Base-by-base conservation (phyloP, 2,329 filamentous ascomycete species). In the Nectriaceae sp. region DNA sequence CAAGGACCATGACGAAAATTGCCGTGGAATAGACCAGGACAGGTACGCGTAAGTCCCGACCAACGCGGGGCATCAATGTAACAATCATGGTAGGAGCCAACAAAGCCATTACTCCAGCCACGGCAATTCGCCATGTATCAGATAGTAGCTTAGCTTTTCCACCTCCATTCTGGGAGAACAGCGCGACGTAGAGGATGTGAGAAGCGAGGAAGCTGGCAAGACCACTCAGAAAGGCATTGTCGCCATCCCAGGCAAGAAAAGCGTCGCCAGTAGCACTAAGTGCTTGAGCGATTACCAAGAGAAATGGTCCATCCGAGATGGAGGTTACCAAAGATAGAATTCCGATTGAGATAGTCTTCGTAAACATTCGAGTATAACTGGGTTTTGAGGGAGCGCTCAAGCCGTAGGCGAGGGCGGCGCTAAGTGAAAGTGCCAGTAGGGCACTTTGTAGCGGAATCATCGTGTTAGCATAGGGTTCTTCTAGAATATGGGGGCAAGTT, bases 241-340 rank as follows among this genome's bases (percentile, higher is more conserved):
- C 66, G 35, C 63, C 61, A 15, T 66, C 61, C 63, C 62, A 68
- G 2, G 69, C 64, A 4, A 71, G 63, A 47, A 70, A 69, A 3
- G 65, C 65, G 31, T 71, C 69, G n/a, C 69, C 69, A 4, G 63
- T 11, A 2, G 68, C 55, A 5, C 66, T 63, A 22, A 70, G 57
- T 0, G 56, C 63, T 11, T 69, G 60, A 1, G 67, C 68, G 0
- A 47, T 48, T 1, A 57, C 46, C 1, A 70, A 55, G 3, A 60
- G 59, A 16, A 37, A 41, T 1, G 61, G 54, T 1, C 52, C 52
- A 11, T 49, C 40, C n/a, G 48, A 47, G 1, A 55, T 35, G 15
- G 44, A 44, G 2, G 56, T 53, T 15, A 62, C 39, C 2, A 53
- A 36, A 3, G 65, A 59, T 6, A 71, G 58, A 3, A 70, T 56